Percentiles rank a stretch among this genome's conserved stretches.
phyloP scores from a whole-genome alignment of 2,329 filamentous ascomycete species.

The Daldinia sp. region DNA sequence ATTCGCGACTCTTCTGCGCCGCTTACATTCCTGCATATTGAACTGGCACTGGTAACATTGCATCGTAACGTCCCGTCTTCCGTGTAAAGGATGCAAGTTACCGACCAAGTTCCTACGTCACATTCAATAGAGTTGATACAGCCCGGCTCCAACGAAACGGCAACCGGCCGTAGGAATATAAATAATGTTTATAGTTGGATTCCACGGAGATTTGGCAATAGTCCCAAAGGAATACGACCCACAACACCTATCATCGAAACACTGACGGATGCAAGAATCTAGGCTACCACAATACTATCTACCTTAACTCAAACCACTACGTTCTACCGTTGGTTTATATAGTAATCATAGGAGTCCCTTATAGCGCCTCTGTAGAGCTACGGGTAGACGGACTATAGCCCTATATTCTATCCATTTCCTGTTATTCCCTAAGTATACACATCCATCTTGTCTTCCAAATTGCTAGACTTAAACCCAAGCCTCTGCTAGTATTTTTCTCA shows the following conservation, averaged over 20 bases:
- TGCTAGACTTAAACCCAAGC: too few species aligned
- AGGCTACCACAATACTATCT: background rate
- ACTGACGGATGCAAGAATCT: background rate
- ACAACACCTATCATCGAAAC: background rate
- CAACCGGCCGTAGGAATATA: background rate
- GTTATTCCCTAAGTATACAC: too few species aligned
- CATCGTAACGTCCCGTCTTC: conserved; percentile 4
- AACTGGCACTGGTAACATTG: conserved; percentile 11
- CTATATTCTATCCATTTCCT: too few species aligned
- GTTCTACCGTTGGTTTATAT: background rate
- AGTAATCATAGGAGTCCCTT: background rate
- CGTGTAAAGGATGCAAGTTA: conserved; percentile 6
- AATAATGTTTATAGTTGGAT: background rate
- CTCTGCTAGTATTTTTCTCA: background rate
- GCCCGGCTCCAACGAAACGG: background rate
- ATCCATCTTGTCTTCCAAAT: too few species aligned
- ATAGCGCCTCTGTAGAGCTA: too few species aligned
- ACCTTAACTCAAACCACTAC: background rate
- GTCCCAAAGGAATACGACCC: background rate
- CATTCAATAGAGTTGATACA: background rate
- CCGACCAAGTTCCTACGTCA: background rate
- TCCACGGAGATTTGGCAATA: background rate
- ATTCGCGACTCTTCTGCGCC: conserved; percentile 9
- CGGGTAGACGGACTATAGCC: too few species aligned
- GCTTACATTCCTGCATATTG: conserved; percentile 8